phyloP scores from a whole-genome alignment of 1,139 yeast species.

The Geotrichum restrictum region DNA sequence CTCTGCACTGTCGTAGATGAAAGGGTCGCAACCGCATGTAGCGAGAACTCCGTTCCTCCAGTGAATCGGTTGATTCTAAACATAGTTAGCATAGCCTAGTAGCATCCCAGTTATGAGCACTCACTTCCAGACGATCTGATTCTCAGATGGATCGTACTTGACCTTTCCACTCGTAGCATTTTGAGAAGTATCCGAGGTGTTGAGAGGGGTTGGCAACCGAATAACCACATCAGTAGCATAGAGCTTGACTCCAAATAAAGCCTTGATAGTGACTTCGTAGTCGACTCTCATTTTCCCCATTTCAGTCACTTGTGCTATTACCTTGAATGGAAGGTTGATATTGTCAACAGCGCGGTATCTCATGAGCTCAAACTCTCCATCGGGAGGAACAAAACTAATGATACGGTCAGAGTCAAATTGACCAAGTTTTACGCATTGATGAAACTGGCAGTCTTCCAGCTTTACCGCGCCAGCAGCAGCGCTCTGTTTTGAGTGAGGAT shows the following conservation, averaged over 20 bases:
- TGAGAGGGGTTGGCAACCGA: slow-evolving; percentile 67
- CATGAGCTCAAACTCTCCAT: slow-evolving; percentile 89
- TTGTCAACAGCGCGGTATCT: slow-evolving; percentile 59
- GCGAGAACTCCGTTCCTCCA: slow-evolving; percentile 61
- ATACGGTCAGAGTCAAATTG: slow-evolving; percentile 63
- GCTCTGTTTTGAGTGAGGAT: slow-evolving; percentile 29
- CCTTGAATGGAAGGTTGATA: slow-evolving; percentile 65
- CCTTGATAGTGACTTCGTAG: slow-evolving; percentile 58
- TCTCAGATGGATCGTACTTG: slow-evolving; percentile 64
- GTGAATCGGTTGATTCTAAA: slow-evolving; percentile 52
- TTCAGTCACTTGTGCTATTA: slow-evolving; percentile 58
- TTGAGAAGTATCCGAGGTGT: slow-evolving; percentile 47
- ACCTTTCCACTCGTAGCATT: slow-evolving; percentile 59
- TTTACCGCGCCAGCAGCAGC: slow-evolving; percentile 52
- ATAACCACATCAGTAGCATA: slow-evolving; percentile 64
- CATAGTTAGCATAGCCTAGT: neutral
- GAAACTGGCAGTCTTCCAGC: slow-evolving; percentile 82
- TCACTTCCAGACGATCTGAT: slow-evolving; percentile 59
- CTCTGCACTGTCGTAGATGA: slow-evolving; percentile 35
- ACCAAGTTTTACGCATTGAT: slow-evolving; percentile 75
- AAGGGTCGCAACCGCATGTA: slow-evolving; percentile 51
- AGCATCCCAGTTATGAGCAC: neutral
- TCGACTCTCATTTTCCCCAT: slow-evolving; percentile 49
- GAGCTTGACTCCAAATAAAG: slow-evolving; percentile 58
- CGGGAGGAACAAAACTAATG: slow-evolving; percentile 81